These are phyloP conservation scores for Postia placenta DNA, from an alignment of 768 basidiomycete species.

Conservation along the genomic window DNA sequence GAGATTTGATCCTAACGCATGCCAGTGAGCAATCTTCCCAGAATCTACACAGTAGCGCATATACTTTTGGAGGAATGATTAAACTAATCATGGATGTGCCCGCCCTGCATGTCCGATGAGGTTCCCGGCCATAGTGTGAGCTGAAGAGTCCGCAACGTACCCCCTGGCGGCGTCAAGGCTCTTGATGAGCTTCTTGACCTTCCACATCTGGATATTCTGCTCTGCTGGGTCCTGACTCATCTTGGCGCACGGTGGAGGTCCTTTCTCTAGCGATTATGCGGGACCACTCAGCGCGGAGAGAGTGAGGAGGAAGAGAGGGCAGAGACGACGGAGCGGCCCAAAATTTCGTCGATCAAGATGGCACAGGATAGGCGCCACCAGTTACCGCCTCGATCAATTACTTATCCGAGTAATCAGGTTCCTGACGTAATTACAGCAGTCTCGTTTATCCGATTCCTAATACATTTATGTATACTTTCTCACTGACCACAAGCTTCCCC, in stretches of 20 bases:
- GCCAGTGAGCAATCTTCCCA: conserved; percentile 12
- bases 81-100: conserved; percentile 99
- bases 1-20: conserved; percentile 83
- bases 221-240: conserved; percentile 86
- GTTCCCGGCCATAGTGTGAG: not conserved
- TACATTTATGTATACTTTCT: not conserved
- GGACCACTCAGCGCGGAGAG: too few species aligned
- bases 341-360: not conserved
- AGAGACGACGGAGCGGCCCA: not conserved
- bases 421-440: too few species aligned
- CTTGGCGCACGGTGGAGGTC: conserved; percentile 27
- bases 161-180: conserved; percentile 93
- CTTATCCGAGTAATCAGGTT: not conserved
- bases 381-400: not conserved
- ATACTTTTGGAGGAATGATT: conserved; percentile 90
- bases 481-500: not conserved
- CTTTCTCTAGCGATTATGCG: not conserved
- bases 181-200: conserved; percentile 98
- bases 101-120: conserved; percentile 47
- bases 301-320: conserved; percentile 3
- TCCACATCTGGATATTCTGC: conserved; percentile 97
- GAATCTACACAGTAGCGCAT: conserved; percentile 12
- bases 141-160: conserved; percentile 29
- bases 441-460: too few species aligned
- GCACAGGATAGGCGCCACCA: not conserved